Base-by-base conservation (phyloP, 352 stramenopile genomes). In the Pythium diclinum region DNA sequence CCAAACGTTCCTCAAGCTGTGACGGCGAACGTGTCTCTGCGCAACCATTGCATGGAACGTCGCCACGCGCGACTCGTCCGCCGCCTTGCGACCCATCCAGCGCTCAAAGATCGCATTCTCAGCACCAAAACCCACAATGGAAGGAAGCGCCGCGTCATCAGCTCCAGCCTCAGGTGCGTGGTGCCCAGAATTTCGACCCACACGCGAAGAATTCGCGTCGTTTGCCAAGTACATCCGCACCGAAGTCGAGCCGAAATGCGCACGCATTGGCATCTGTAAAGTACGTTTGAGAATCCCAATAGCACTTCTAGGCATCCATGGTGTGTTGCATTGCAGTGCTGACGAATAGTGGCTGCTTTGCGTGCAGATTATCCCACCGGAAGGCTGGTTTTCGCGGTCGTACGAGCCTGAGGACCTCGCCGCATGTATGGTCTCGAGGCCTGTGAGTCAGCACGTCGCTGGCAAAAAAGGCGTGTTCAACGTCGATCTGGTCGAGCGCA, bases 381-480 rank as follows among this genome's bases (percentile, higher is more conserved):
- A 67, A n/a, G 81, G 81, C n/a, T 94, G 85, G 84, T 92, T 92
- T 73, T 68, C 59, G 62, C 81, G 86, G 7, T 74, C 73, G 14
- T 91, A 96, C 58, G 80, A 88, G 30, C 53, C 89, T 17, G 63
- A 78, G 0, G 56, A 78, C 34, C 64, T 93, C 23, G 56, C 34
- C 4, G 51, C 80, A 11, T 79, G 72, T 38, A 38, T 73, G 47
- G 80, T 96, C n/a, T 75, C 72, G 6, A 67, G 72, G 23, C 87
- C 85, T 40, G 78, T 97, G 44, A 87, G 74, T 51, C 88, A 98
- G 72, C 88, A 94, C 51, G 85, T 97, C 10, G 88, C 87, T 16
- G 89, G 91, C 38, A 93, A 91, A 69, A 91, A 95, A 67, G 90
- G 90, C 38, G 79, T 96, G 23, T 98, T 94, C 73, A 89, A 92